Evolutionary conservation across 2,329 filamentous ascomycete genomes (phyloP), one percentile per base, ranked within the genome.

Genomic region (Colletotrichum falcatum): DNA sequence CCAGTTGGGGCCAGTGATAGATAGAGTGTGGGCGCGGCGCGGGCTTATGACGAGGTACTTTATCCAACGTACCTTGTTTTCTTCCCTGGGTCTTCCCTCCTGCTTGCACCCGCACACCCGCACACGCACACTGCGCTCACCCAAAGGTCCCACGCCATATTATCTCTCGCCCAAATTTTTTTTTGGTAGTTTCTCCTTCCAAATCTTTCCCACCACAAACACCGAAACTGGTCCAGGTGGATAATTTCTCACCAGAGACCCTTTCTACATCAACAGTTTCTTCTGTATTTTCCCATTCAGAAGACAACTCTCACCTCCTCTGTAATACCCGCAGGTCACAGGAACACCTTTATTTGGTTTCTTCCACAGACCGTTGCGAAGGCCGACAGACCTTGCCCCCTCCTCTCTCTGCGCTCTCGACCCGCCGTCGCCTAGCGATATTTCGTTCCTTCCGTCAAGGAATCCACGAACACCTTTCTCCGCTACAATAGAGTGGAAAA

Each of bases 281-380:
- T 74, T 75, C 72, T 74, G 73, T 73, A 56, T 48, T 64, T 70
- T 72, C 48, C 46, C 64, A 61, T 66, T 65, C 74, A 70, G 73
- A 75, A 74, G 74, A 74, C 56, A 56, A 61, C 73, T 74, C 73
- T 74, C 72, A 68, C 70, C 68, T 73, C 73, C 54, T 65, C 68
- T 61, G 46, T 61, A 69, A 73, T 70, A 53, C 48, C 46, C 33
- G 33, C 49, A 44, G 65, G 54, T 69, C 37, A 18, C 20, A 60
- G 60, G 54, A 67, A 71, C 55, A 69, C 65, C 53, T 70, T 61
- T 70, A 60, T 58, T 42, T 61, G 66, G 67, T 64, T 66, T 61
- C 62, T 66, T 68, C 58, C 58, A 51, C 5, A 58, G 56, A 65
- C 67, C 51, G 58, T 20, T 56, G 56, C 67, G 51, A 61, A 70